phyloP scores from a whole-genome alignment of 345 rosid species.

The Odontarrhena argentea region DNA sequence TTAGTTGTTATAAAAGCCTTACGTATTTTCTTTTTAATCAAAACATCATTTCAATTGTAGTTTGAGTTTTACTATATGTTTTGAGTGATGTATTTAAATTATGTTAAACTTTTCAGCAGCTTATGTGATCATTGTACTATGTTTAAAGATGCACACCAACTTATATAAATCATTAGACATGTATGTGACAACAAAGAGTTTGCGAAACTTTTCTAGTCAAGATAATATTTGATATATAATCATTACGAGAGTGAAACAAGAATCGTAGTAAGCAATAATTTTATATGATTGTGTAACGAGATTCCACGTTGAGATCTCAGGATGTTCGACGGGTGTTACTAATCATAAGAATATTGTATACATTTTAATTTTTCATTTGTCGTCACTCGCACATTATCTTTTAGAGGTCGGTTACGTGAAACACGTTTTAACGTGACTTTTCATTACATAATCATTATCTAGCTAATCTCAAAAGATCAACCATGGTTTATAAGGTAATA shows the following conservation, averaged over 20 bases:
- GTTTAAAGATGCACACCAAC: conserved; percentile 8
- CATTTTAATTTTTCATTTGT: conserved; percentile 3
- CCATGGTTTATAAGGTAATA: conserved; percentile 2
- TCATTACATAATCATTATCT: conserved; percentile 17
- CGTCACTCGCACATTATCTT: conserved; percentile 16
- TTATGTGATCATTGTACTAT: conserved; percentile 7
- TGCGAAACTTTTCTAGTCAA: conserved; percentile 5
- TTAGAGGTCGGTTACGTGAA: conserved; percentile 27
- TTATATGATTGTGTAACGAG: conserved; percentile 16
- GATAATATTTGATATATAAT: not conserved
- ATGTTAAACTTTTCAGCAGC: not conserved
- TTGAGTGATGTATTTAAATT: too few species aligned
- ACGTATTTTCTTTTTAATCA: too few species aligned
- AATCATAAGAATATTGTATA: conserved; percentile 3
- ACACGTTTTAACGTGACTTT: conserved; percentile 24
- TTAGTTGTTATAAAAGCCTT: too few species aligned
- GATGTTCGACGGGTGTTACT: conserved; percentile 26
- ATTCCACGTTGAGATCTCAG: conserved; percentile 25
- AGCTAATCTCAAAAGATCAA: conserved; percentile 4
- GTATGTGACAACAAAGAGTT: conserved; percentile 12
- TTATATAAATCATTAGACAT: conserved; percentile 1
- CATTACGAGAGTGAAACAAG: conserved; percentile 1
- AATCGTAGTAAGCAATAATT: conserved; percentile 3
- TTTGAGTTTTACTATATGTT: too few species aligned
- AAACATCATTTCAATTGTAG: too few species aligned